Conservation (phyloP, 352 stramenopile species). For the Phytophthora pisi region DNA sequence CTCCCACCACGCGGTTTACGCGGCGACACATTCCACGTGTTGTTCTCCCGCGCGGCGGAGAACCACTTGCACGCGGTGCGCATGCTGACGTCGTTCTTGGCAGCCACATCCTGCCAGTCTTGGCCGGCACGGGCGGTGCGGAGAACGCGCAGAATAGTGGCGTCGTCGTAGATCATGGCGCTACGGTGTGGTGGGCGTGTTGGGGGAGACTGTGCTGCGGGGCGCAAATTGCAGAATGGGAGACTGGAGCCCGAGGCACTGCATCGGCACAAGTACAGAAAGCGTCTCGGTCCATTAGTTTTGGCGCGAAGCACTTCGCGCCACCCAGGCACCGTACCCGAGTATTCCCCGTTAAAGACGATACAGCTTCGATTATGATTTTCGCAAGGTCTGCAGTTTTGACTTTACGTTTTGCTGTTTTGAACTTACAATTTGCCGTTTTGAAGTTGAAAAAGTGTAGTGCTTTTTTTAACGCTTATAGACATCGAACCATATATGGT, state of each 20-base stretch:
- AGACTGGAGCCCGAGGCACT: not conserved
- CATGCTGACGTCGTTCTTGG: conserved; percentile 6
- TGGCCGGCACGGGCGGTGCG: not conserved
- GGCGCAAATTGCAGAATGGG: not conserved
- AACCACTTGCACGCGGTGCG: conserved; percentile 6
- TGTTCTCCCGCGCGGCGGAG: not conserved
- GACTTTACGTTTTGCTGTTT: conserved; percentile 3
- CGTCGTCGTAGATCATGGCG: conserved; percentile 6
- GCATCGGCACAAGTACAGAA: not conserved
- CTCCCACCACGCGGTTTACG: not conserved
- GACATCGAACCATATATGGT: too few species aligned
- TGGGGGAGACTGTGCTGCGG: not conserved
- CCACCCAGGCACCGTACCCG: not conserved
- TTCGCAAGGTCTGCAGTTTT: not conserved
- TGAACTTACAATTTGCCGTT: not conserved
- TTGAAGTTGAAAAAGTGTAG: too few species aligned
- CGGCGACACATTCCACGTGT: not conserved
- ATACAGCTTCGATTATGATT: not conserved
- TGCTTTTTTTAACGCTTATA: too few species aligned
- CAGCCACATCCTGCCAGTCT: conserved; percentile 4
- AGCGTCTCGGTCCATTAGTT: not conserved
- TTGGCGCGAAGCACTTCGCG: not conserved
- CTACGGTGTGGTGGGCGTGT: not conserved
- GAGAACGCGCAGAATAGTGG: conserved; percentile 2
- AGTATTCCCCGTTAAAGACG: not conserved